Percentiles rank a stretch among this genome's conserved stretches.
Conservation (phyloP, 768 basidiomycete genomes). For the Solioccasus polychromus region DNA sequence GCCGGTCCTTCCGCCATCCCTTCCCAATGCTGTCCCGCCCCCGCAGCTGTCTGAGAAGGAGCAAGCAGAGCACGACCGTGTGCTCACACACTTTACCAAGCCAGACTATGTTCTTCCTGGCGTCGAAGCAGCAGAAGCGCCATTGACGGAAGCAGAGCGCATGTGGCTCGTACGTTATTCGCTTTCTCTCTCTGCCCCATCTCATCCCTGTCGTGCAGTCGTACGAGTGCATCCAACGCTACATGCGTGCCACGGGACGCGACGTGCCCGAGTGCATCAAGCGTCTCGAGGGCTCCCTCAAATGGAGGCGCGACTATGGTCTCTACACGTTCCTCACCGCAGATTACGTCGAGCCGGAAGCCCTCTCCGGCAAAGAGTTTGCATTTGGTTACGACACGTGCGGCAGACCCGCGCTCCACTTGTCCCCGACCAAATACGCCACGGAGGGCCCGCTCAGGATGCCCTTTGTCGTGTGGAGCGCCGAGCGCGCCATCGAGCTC, state of each 20-base stretch:
- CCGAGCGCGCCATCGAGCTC: constrained; percentile 74
- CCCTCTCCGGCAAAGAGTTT: constrained; percentile 79
- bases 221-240: constrained; percentile 73
- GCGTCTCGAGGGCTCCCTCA: constrained; percentile 67
- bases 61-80: constrained; percentile 47
- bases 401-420: constrained; percentile 67
- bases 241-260: constrained; percentile 79
- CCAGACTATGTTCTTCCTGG: constrained; percentile 51
- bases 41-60: constrained; percentile 42
- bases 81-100: constrained; percentile 57
- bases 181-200: not conserved
- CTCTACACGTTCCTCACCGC: constrained; percentile 61
- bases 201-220: constrained; percentile 33
- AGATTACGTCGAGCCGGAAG: constrained; percentile 71
- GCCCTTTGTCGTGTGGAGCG: constrained; percentile 69
- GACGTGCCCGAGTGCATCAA: constrained; percentile 53
- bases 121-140: constrained; percentile 37
- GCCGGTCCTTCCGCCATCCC: constrained; percentile 27
- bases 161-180: constrained; percentile 64
- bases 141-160: constrained; percentile 62
- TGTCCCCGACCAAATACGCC: constrained; percentile 72
- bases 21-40: constrained; percentile 31
- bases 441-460: constrained; percentile 70
- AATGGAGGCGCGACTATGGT: constrained; percentile 80
- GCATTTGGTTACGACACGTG: constrained; percentile 70